Conservation (phyloP, 805 yeast species). For the Saturnispora silvae region DNA sequence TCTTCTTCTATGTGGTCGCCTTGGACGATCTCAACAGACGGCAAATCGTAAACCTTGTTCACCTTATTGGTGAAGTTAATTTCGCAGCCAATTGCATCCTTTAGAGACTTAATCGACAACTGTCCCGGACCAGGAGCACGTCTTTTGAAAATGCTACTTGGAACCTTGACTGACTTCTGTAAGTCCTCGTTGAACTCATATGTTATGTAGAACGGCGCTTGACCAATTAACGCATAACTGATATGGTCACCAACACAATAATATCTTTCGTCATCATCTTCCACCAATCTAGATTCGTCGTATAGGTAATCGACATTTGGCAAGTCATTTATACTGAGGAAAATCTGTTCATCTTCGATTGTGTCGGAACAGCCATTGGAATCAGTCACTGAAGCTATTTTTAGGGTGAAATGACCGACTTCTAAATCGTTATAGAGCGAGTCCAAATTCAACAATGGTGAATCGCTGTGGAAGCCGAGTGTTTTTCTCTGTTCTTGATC, state of each 20-base stretch:
- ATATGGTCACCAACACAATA: constrained; percentile 93
- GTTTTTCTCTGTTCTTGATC: constrained; percentile 44
- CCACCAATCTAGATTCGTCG: constrained; percentile 25
- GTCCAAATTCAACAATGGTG: constrained; percentile 27
- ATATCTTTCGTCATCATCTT: constrained; percentile 28
- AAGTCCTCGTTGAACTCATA: constrained; percentile 60
- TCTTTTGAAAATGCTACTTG: constrained; percentile 38
- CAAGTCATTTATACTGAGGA: constrained; percentile 62
- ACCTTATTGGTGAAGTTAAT: constrained; percentile 40
- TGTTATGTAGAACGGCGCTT: constrained; percentile 65
- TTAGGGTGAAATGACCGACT: constrained; percentile 62
- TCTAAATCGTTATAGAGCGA: constrained; percentile 41
- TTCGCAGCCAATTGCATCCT: constrained; percentile 67
- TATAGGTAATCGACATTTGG: constrained; percentile 48
- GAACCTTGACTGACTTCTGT: constrained; percentile 40
- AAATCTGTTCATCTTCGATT: constrained; percentile 18
- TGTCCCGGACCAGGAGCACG: constrained; percentile 78
- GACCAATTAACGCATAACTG: constrained; percentile 63
- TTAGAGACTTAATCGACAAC: constrained; percentile 52
- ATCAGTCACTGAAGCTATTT: constrained; percentile 51
- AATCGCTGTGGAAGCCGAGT: constrained; percentile 34
- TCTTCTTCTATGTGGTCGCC: constrained; percentile 71
- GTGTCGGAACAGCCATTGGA: constrained; percentile 51
- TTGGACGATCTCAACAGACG: constrained; percentile 73
- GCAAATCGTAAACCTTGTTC: constrained; percentile 34